Percentiles rank a stretch among this genome's conserved stretches.
These are phyloP conservation scores for Naegleria gruberi DNA, from an alignment of 208 protist genomes.

Conservation along the genomic window DNA sequence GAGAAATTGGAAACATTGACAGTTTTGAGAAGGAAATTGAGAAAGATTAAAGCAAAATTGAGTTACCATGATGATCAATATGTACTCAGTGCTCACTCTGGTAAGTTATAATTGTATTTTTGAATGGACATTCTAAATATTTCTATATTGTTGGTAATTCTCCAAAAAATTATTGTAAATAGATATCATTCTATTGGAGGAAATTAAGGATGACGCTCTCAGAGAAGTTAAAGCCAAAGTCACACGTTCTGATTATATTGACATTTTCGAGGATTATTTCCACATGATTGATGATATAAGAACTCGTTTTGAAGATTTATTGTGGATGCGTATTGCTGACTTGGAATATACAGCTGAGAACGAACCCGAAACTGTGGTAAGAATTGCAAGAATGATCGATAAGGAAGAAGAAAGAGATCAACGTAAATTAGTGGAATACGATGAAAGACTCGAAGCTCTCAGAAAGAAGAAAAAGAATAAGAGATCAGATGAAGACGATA, in stretches of 20 bases:
- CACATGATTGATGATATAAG: slow-evolving; percentile 7
- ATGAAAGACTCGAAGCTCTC: background rate
- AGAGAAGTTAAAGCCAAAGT: background rate
- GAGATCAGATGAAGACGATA: background rate
- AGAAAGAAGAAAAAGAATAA: background rate
- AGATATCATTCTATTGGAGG: background rate
- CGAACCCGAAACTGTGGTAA: background rate
- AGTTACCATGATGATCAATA: background rate
- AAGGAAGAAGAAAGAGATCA: background rate
- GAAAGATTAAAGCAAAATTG: background rate
- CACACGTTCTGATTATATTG: background rate
- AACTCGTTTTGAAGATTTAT: background rate
- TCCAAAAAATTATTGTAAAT: background rate
- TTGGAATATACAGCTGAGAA: background rate
- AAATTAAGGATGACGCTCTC: background rate
- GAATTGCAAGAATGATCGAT: slow-evolving; percentile 9
- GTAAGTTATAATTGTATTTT: background rate
- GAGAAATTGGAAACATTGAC: background rate
- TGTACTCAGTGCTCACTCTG: background rate
- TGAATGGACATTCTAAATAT: background rate
- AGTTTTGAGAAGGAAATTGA: background rate
- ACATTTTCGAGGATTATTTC: slow-evolving; percentile 7
- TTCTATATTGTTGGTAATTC: background rate
- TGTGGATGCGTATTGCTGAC: background rate
- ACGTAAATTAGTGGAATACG: background rate